These are phyloP conservation scores for Avena insularis DNA, from an alignment of 176 grass and related monocot species.

Conservation along the genomic window DNA sequence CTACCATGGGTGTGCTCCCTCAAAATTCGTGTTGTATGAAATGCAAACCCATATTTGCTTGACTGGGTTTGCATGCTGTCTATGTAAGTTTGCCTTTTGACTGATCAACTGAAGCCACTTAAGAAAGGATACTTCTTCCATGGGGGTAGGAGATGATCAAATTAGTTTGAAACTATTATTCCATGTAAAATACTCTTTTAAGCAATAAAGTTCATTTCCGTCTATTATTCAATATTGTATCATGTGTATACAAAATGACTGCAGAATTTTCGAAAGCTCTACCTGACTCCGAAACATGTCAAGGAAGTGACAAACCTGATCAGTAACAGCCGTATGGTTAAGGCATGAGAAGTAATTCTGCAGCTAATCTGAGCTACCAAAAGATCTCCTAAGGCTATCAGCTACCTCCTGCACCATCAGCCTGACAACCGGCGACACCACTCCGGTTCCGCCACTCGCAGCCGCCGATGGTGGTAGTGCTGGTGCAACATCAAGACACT, in stretches of 20 bases:
- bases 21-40: constrained; percentile 26
- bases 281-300: not conserved
- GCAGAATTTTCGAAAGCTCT: not conserved
- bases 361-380: constrained; percentile 62
- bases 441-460: constrained; percentile 13
- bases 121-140: not conserved
- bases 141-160: constrained; percentile 15
- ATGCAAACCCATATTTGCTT: constrained; percentile 2
- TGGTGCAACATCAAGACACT: constrained; percentile 66
- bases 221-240: constrained; percentile 22
- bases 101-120: constrained; percentile 19
- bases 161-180: not conserved
- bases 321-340: constrained; percentile 32
- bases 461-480: not conserved
- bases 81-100: not conserved
- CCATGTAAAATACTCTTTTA: not conserved
- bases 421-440: constrained; percentile 54
- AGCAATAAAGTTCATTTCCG: not conserved
- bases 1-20: not conserved
- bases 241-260: not conserved
- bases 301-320: not conserved
- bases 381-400: constrained; percentile 63
- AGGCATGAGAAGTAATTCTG: constrained; percentile 8
- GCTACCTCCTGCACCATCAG: constrained; percentile 63
- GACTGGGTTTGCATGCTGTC: constrained; percentile 13